These are phyloP conservation scores for Penicillium simplicissimum DNA, from an alignment of 495 filamentous ascomycete genomes.

Conservation along the genomic window DNA sequence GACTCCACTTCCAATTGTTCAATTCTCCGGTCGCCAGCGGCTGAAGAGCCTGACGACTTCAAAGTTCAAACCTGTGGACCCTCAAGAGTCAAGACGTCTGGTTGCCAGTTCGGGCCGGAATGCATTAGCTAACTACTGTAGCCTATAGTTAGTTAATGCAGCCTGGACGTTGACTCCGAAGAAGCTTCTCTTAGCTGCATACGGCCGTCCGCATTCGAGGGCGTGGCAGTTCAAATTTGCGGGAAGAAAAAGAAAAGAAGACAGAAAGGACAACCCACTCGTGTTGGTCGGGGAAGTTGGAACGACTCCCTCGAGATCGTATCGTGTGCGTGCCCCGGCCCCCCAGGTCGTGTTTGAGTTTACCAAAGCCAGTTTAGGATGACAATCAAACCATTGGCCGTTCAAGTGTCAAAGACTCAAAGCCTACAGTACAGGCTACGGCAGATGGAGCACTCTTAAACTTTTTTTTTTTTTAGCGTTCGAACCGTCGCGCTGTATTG, in stretches of 20 bases:
- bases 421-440: neutral
- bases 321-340: neutral
- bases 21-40: neutral
- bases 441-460: constrained; percentile 28
- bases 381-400: constrained; percentile 14
- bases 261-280: neutral
- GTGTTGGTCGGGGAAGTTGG: neutral
- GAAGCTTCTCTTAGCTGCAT: constrained; percentile 20
- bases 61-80: constrained; percentile 13
- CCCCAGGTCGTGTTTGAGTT: constrained; percentile 8
- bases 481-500: constrained; percentile 23
- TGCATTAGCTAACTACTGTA: constrained; percentile 1
- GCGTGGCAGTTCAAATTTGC: neutral
- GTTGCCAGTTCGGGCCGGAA: neutral
- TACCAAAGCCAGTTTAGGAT: constrained; percentile 5
- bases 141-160: constrained; percentile 23
- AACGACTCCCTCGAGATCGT: neutral
- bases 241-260: neutral
- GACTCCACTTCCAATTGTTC: neutral
- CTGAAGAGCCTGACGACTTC: neutral
- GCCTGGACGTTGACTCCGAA: constrained; percentile 19
- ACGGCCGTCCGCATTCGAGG: constrained; percentile 9
- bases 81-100: neutral
- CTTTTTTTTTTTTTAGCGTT: constrained; percentile 25
- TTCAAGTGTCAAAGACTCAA: constrained; percentile 18